A percentile compares a stretch with the other conserved stretches of the same genome.
Conservation (phyloP, 306 rosid species). For the Amphicarpaea edgeworthii region DNA sequence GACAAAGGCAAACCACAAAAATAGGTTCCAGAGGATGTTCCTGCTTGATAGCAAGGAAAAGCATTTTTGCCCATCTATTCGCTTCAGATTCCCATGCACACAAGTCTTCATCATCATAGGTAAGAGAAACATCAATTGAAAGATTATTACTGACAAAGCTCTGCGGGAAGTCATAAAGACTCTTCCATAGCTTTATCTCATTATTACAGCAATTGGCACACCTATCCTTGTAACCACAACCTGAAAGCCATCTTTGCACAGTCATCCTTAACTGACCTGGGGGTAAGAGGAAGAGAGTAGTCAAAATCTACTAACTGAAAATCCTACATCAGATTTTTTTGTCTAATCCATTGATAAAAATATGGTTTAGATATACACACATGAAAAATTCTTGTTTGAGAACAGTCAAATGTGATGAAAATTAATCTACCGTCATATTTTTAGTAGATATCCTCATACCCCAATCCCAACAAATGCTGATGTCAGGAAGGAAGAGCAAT, state of each 20-base stretch:
- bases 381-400: neutral
- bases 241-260: slow-evolving; percentile 78
- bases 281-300: slow-evolving; percentile 43
- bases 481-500: slow-evolving; percentile 20
- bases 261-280: slow-evolving; percentile 75
- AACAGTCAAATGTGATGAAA: slow-evolving; percentile 28
- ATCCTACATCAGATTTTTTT: slow-evolving; percentile 37
- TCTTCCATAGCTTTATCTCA: slow-evolving; percentile 61
- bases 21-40: slow-evolving; percentile 66
- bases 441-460: neutral
- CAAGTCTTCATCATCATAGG: slow-evolving; percentile 79
- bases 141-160: slow-evolving; percentile 55
- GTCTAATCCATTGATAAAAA: slow-evolving; percentile 3
- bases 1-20: slow-evolving; percentile 61
- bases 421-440: neutral
- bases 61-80: slow-evolving; percentile 88
- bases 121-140: slow-evolving; percentile 50
- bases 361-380: slow-evolving; percentile 17
- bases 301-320: slow-evolving; percentile 37
- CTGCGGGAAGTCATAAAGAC: slow-evolving; percentile 73
- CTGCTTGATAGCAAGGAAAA: slow-evolving; percentile 72
- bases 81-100: slow-evolving; percentile 89
- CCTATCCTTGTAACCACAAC: slow-evolving; percentile 68
- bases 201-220: slow-evolving; percentile 61
- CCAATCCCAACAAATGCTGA: slow-evolving; percentile 22